phyloP scores from a whole-genome alignment of 2,329 filamentous ascomycete species.

The Arthrinium puccinioides region DNA sequence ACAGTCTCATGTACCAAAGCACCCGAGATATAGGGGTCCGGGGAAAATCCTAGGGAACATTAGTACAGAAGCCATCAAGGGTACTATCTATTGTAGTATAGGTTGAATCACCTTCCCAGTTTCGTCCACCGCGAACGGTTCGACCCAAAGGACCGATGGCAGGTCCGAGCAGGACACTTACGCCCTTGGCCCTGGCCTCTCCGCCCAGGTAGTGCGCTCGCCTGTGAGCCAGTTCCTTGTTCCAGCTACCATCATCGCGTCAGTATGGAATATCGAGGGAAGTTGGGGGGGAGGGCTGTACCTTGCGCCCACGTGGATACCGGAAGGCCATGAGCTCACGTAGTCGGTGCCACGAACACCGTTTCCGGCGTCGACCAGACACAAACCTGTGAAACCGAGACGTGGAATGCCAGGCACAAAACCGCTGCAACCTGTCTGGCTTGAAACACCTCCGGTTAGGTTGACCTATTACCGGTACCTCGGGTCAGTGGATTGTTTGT shows the following conservation, averaged over 20 bases:
- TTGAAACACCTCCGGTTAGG: constrained; percentile 25
- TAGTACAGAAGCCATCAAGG: background rate
- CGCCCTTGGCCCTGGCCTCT: constrained; percentile 58
- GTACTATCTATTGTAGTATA: too few species aligned
- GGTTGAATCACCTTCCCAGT: constrained; percentile 34
- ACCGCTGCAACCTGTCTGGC: constrained; percentile 30
- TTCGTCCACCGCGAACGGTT: constrained; percentile 42
- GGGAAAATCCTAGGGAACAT: constrained; percentile 8
- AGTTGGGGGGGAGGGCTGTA: too few species aligned
- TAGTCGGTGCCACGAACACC: constrained; percentile 28
- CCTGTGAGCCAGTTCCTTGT: constrained; percentile 51
- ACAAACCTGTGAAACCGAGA: constrained; percentile 31
- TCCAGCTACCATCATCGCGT: constrained; percentile 56
- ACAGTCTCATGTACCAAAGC: constrained; percentile 40
- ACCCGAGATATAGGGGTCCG: constrained; percentile 53
- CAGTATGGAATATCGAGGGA: too few species aligned
- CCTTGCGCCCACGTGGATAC: constrained; percentile 51
- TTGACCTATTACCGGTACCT: constrained; percentile 16
- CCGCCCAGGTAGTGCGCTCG: constrained; percentile 58
- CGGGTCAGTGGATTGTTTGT: background rate
- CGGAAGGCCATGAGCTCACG: constrained; percentile 36
- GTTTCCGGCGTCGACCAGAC: constrained; percentile 26
- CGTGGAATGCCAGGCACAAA: constrained; percentile 29
- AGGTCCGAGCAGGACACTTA: constrained; percentile 62
- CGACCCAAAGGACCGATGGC: constrained; percentile 49